Conservation (phyloP, 2,329 filamentous ascomycete species). For the Exophiala lecanii-corni region DNA sequence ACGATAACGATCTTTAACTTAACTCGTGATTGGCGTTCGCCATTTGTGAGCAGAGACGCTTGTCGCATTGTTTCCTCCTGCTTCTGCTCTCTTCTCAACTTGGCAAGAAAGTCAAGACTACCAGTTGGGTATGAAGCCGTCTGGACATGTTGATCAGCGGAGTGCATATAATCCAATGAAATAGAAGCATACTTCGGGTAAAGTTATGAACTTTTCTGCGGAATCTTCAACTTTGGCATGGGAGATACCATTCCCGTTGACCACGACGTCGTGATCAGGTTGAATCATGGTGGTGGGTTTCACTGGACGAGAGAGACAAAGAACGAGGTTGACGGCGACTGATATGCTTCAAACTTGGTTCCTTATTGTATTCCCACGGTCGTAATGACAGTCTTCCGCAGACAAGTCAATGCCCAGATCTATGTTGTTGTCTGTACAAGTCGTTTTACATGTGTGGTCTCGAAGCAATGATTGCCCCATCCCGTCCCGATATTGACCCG, state of each 20-base stretch:
- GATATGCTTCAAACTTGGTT: no score
- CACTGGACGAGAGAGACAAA: no score
- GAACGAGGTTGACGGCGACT: no score
- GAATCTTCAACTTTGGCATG: slow-evolving; percentile 35
- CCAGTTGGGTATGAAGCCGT: slow-evolving; percentile 20
- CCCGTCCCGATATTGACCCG: no score
- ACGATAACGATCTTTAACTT: slow-evolving; percentile 36
- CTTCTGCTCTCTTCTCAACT: slow-evolving; percentile 16
- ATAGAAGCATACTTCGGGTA: slow-evolving; percentile 16
- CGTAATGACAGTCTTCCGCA: no score
- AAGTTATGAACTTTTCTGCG: slow-evolving; percentile 20
- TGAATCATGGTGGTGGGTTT: slow-evolving; percentile 1
- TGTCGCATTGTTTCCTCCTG: slow-evolving; percentile 10
- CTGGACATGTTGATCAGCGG: no score
- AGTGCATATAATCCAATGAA: no score
- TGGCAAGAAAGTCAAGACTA: slow-evolving; percentile 19
- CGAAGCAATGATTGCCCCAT: no score
- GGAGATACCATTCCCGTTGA: slow-evolving; percentile 33
- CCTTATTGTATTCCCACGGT: no score
- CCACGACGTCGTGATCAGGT: background rate
- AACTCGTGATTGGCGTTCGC: slow-evolving; percentile 7
- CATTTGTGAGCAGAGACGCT: slow-evolving; percentile 4
- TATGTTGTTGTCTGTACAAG: no score
- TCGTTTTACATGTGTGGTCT: no score
- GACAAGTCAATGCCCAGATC: no score